Evolutionary conservation across 1,139 yeast genomes (phyloP), one percentile per base, ranked within the genome.

Genomic region (Candida frijolesensis): DNA sequence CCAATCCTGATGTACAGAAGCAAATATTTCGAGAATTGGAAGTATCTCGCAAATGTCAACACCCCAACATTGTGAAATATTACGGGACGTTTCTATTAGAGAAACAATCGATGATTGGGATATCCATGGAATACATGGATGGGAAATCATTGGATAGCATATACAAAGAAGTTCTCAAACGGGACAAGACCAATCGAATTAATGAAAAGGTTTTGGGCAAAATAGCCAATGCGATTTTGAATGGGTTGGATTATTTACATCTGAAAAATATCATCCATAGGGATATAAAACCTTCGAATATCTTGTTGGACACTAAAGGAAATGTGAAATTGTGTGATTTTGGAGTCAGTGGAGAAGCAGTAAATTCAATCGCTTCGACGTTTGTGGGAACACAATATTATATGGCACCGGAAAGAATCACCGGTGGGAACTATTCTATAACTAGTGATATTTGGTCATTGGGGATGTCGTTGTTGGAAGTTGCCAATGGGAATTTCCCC

Each of bases 311-410:
- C 62, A 67, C 71, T 2, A 61, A 72, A 9, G 99, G 99, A 2
- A 85, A 88, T 61, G 92, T 92, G 47, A 94, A 94, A 66, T 74
- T 94, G 45, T 94, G 99, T 71, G 99, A 94, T 71, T 94, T 94
- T 72, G 99, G 99, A n/a, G 99, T 94, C 33, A 87, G 96, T 61
- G 98, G 99, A 10, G 97, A 91, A 63, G 97, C 94, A 12, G 97
- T 92, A 22, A 87, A 92, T 66, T 90, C 97, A 0, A 73, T 94
- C 46, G 98, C 98, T 1, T 89, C 96, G 0, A 94, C 99, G 0
- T 94, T 92, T 64, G 95, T 97, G 0, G 99, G 99, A 0, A 94
- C 99, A 0, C 92, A 96, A 19, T 92, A 89, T 66, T 94, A 94
- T 67, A 94, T 94, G 99, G 98, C 98, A 0, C 99, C 99, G 0